These are phyloP conservation scores for Phellopilus nigrolimitatus DNA, from an alignment of 1,284 basidiomycete genomes.

Conservation along the genomic window DNA sequence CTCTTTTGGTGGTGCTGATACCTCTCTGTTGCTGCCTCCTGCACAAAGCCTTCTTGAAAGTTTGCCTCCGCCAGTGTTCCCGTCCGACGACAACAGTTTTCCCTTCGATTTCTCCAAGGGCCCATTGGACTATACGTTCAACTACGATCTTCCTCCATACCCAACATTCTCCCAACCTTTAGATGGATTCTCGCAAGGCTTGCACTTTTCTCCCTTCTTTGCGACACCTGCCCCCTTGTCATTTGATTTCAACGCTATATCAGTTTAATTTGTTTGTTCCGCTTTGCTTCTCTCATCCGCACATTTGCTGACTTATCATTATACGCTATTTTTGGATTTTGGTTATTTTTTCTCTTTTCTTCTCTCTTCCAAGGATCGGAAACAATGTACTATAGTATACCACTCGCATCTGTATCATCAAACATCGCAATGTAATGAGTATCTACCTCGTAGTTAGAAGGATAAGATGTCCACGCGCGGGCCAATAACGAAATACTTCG, in stretches of 20 bases:
- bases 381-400: too few relatives aligned
- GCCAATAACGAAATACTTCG: too few relatives aligned
- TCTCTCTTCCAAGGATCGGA: too few relatives aligned
- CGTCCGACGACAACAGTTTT: neutral
- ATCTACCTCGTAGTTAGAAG: too few relatives aligned
- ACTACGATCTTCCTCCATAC: neutral
- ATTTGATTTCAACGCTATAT: neutral
- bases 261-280: too few relatives aligned
- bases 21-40: neutral
- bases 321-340: too few relatives aligned
- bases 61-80: neutral
- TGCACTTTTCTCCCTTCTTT: neutral
- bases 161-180: neutral
- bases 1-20: neutral
- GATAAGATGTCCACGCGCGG: too few relatives aligned
- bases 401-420: too few relatives aligned
- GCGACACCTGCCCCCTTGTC: neutral
- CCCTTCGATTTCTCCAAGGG: conserved; percentile 2
- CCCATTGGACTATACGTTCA: neutral
- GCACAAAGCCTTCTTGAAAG: neutral
- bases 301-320: too few relatives aligned
- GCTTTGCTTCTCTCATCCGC: neutral
- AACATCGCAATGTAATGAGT: too few relatives aligned
- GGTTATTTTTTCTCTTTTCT: too few relatives aligned
- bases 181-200: neutral